Percentiles rank a stretch among this genome's conserved stretches.
These are phyloP conservation scores for Phaffomyces opuntiae DNA, from an alignment of 805 yeast genomes.

Conservation along the genomic window DNA sequence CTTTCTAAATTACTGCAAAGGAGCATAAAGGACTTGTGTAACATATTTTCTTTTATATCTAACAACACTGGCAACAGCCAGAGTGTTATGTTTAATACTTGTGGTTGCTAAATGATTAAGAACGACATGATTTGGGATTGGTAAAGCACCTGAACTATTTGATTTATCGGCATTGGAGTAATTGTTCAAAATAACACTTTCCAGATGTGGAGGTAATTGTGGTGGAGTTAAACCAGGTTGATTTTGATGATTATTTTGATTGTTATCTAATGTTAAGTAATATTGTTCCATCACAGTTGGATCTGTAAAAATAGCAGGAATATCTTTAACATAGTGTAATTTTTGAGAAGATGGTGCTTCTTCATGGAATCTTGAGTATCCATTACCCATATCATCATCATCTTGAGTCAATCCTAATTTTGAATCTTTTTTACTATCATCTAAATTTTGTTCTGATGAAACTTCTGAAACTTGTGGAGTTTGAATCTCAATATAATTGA, in stretches of 20 bases:
- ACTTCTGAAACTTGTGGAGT: conserved; percentile 31
- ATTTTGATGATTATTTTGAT: conserved; percentile 51
- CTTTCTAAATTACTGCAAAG: conserved; percentile 39
- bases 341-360: conserved; percentile 31
- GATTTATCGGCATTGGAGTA: conserved; percentile 55
- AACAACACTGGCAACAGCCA: conserved; percentile 88
- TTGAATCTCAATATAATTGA: conserved; percentile 76
- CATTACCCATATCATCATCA: conserved; percentile 79
- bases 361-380: conserved; percentile 70
- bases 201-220: conserved; percentile 93
- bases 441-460: conserved; percentile 26
- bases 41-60: conserved; percentile 84
- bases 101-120: conserved; percentile 94
- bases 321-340: conserved; percentile 49
- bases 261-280: conserved; percentile 66
- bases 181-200: conserved; percentile 83
- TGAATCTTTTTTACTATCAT: conserved; percentile 38
- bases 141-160: conserved; percentile 82
- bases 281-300: conserved; percentile 85
- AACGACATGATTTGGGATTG: conserved; percentile 93
- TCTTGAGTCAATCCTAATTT: conserved; percentile 57
- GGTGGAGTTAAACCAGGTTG: conserved; percentile 80
- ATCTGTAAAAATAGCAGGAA: conserved; percentile 80
- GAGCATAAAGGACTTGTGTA: conserved; percentile 89
- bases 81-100: conserved; percentile 84